Conservation (phyloP, 2,329 filamentous ascomycete genomes). For the Calonectria leucothoes region DNA sequence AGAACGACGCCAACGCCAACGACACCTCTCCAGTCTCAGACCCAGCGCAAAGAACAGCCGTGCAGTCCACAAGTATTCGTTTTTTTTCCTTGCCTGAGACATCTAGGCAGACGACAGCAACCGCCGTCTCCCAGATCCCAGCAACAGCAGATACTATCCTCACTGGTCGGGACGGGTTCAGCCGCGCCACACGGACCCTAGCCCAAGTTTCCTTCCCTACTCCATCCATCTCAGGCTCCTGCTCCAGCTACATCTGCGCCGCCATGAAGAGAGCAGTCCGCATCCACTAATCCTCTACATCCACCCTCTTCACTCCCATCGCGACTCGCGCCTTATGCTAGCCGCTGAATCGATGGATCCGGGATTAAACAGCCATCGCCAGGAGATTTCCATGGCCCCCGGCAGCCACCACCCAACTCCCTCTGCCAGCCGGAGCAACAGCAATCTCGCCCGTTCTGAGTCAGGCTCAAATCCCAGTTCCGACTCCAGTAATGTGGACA, state of each 20-base stretch:
- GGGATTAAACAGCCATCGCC: slow-evolving; percentile 22
- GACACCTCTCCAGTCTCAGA: slow-evolving; percentile 2
- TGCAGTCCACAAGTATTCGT: background rate
- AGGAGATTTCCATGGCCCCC: background rate
- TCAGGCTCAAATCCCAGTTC: slow-evolving; percentile 24
- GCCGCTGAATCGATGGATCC: slow-evolving; percentile 16
- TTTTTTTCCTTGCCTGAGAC: background rate
- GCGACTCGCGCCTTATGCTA: background rate
- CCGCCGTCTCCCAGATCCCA: background rate
- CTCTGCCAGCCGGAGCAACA: slow-evolving; percentile 21
- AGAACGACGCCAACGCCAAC: background rate
- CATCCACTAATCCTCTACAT: slow-evolving; percentile 12
- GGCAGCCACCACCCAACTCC: slow-evolving; percentile 24
- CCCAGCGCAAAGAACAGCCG: background rate
- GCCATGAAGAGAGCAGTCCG: slow-evolving; percentile 25
- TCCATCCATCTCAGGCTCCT: slow-evolving; percentile 6
- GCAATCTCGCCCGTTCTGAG: slow-evolving; percentile 17
- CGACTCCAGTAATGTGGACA: slow-evolving; percentile 10
- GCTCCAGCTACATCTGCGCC: slow-evolving; percentile 1
- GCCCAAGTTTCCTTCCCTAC: slow-evolving; percentile 20
- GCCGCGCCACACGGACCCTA: slow-evolving; percentile 27
- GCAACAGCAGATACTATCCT: background rate
- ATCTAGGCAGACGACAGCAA: background rate
- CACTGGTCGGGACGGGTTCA: slow-evolving; percentile 5
- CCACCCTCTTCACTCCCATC: background rate